Percentiles rank a stretch among this genome's conserved stretches.
Conservation (phyloP, 2,329 filamentous ascomycete genomes). For the Aspergillus tamarii region DNA sequence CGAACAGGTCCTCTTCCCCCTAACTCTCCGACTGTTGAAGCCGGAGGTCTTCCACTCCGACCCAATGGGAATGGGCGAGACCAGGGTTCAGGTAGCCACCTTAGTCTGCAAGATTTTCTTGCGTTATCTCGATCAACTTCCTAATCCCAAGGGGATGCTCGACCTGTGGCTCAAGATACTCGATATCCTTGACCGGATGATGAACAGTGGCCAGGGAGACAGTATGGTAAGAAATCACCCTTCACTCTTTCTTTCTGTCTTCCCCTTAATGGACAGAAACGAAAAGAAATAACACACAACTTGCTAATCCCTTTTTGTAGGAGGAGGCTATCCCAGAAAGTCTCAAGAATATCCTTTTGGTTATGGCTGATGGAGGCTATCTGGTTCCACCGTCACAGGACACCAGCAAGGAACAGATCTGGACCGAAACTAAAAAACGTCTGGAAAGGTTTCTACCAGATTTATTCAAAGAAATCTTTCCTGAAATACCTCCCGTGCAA, state of each 20-base stretch:
- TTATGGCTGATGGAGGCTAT: conserved; percentile 89
- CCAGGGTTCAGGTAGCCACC: conserved; percentile 85
- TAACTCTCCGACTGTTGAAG: conserved; percentile 84
- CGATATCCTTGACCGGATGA: conserved; percentile 91
- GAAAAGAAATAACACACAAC: not conserved
- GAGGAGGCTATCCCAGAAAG: conserved; percentile 95
- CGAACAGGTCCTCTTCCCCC: conserved; percentile 86
- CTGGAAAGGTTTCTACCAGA: conserved; percentile 64
- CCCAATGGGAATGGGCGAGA: conserved; percentile 91
- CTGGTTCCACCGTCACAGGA: conserved; percentile 69
- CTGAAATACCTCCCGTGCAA: conserved; percentile 35
- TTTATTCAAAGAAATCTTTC: conserved; percentile 63
- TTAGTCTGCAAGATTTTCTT: conserved; percentile 94
- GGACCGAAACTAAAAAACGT: conserved; percentile 64
- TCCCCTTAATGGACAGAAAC: not conserved
- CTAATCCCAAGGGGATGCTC: conserved; percentile 84
- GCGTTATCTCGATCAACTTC: conserved; percentile 84
- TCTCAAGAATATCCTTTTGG: conserved; percentile 91
- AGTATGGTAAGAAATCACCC: conserved; percentile 67
- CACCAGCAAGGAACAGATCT: conserved; percentile 56
- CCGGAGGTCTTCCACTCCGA: conserved; percentile 94
- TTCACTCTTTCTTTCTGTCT: conserved; percentile 12
- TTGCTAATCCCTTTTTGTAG: conserved; percentile 46
- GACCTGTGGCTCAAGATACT: conserved; percentile 91
- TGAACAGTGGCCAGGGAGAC: conserved; percentile 93